These are phyloP conservation scores for Capsella bursapastoris DNA, from an alignment of 345 rosid genomes.

Conservation along the genomic window DNA sequence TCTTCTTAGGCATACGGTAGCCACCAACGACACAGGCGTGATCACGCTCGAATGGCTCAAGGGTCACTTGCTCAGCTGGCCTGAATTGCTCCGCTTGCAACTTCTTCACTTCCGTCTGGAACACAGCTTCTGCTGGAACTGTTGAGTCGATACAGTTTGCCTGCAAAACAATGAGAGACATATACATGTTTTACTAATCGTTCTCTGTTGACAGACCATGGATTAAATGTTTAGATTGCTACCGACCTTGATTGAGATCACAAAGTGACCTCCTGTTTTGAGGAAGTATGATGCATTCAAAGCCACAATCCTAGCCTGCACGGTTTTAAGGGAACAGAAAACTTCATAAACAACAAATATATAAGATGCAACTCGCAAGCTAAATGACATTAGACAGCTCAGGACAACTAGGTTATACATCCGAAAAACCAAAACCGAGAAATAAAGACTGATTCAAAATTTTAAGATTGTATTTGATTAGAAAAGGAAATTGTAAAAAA, in stretches of 20 bases:
- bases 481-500: neutral
- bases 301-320: slow-evolving; percentile 94
- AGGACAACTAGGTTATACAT: neutral
- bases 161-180: slow-evolving; percentile 42
- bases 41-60: slow-evolving; percentile 97
- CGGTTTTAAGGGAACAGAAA: neutral
- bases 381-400: slow-evolving; percentile 4
- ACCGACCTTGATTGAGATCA: slow-evolving; percentile 95
- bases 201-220: neutral
- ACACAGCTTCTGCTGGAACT: slow-evolving; percentile 86
- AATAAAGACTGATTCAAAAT: neutral
- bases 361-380: neutral
- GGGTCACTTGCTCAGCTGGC: slow-evolving; percentile 91
- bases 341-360: neutral
- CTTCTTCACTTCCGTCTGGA: slow-evolving; percentile 87
- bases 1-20: slow-evolving; percentile 86
- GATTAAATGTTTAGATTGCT: neutral
- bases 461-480: neutral
- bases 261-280: slow-evolving; percentile 96
- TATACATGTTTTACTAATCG: neutral
- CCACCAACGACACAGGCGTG: slow-evolving; percentile 97
- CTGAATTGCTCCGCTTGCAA: slow-evolving; percentile 82
- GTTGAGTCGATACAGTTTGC: slow-evolving; percentile 98
- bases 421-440: neutral
- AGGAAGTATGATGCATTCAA: slow-evolving; percentile 83